Percentiles rank a stretch among this genome's conserved stretches.
phyloP scores from a whole-genome alignment of 257 asterid genomes.

The Buddleja alternifolia region DNA sequence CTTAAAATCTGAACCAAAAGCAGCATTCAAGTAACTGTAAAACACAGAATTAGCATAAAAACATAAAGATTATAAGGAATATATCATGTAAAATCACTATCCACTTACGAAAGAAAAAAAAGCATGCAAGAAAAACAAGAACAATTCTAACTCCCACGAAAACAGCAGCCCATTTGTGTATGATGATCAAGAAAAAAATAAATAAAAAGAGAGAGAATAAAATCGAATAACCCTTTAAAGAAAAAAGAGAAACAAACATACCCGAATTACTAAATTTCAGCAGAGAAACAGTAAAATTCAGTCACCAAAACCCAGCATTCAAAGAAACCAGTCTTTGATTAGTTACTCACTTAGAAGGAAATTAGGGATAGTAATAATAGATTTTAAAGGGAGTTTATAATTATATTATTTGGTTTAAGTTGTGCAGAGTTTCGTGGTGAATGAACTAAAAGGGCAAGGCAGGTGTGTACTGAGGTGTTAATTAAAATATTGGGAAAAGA shows the following conservation, averaged over 20 bases:
- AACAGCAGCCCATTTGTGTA: not conserved
- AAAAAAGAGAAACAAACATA: not conserved
- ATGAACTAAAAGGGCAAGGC: too few relatives aligned
- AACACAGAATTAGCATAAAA: conserved; percentile 3
- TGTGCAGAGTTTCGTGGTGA: too few relatives aligned
- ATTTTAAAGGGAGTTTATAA: too few relatives aligned
- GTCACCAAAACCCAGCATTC: too few relatives aligned
- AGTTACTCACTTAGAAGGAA: too few relatives aligned
- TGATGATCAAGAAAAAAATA: not conserved
- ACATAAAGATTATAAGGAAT: not conserved
- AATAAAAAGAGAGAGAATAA: too few relatives aligned
- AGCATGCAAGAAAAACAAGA: not conserved
- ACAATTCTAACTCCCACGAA: not conserved
- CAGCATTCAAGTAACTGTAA: conserved; percentile 18
- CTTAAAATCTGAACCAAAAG: not conserved
- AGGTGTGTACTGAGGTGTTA: too few relatives aligned
- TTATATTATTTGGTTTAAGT: too few relatives aligned
- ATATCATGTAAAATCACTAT: not conserved
- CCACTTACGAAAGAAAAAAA: not conserved
- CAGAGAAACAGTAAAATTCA: not conserved
- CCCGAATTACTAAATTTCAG: conserved; percentile 9
- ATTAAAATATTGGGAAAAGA: too few relatives aligned
- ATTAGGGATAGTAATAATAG: too few relatives aligned
- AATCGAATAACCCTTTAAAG: too few relatives aligned
- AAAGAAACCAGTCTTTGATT: too few relatives aligned